Conservation (phyloP, 179 eudicot species). For the Beta corolliflora region DNA sequence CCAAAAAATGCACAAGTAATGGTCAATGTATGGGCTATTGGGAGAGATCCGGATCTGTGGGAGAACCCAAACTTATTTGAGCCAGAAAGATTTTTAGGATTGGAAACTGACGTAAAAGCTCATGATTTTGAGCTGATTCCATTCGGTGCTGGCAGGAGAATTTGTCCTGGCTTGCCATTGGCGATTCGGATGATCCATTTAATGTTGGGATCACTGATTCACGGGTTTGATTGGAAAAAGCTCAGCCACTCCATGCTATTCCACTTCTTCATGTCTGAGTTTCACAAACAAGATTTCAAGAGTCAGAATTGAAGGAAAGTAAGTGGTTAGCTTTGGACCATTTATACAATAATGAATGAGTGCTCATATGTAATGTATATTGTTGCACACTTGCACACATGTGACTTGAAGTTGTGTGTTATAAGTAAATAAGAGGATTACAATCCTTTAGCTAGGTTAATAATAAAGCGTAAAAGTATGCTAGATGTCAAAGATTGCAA, state of each 20-base stretch:
- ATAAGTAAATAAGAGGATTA: too few species aligned
- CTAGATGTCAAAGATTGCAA: too few species aligned
- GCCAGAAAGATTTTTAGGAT: slow-evolving; percentile 7
- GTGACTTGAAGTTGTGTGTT: too few species aligned
- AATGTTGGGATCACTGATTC: slow-evolving; percentile 1
- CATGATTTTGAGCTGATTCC: slow-evolving; percentile 2
- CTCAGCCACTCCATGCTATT: not conserved
- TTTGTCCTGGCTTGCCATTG: slow-evolving; percentile 2
- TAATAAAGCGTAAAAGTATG: too few species aligned
- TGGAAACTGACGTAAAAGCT: not conserved
- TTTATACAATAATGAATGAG: too few species aligned
- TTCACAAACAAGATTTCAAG: not conserved
- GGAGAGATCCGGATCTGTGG: slow-evolving; percentile 2
- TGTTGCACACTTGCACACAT: too few species aligned
- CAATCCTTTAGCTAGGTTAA: too few species aligned
- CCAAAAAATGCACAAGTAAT: not conserved
- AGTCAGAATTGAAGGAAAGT: too few species aligned
- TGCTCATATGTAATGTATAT: too few species aligned
- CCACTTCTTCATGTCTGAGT: not conserved
- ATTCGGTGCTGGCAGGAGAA: slow-evolving; percentile 10
- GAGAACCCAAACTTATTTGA: slow-evolving; percentile 2
- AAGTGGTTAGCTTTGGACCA: too few species aligned
- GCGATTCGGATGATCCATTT: slow-evolving; percentile 6
- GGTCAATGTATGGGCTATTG: slow-evolving; percentile 5
- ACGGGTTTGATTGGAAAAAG: not conserved